Evolutionary conservation across 169 alveolate species (phyloP), one percentile per base, ranked within the genome.

Genomic region (Plasmodium gonderi): DNA sequence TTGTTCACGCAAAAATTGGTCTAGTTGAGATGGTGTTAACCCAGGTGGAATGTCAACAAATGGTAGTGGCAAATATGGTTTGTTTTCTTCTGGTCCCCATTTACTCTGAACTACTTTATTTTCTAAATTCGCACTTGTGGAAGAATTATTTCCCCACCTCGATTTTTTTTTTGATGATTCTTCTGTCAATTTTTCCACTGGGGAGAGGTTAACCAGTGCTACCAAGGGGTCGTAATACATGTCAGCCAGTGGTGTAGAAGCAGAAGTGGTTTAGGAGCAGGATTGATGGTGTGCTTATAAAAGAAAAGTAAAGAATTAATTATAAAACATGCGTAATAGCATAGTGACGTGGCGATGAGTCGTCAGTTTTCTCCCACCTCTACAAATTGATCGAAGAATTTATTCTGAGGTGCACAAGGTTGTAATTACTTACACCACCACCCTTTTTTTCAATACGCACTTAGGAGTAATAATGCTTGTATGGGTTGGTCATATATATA

Each of bases 1-100:
- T 91, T 97, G 99, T 79, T 97, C 99, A n/a, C 98, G 68, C 44
- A 97, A 90, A 78, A 97, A 97, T 77, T 97, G 99, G 95, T 97
- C 98, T 68, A 97, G 91, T 68, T 97, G 98, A 4, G 96, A 68
- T 0, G 97, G 96, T 12, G 97, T 96, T 91, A 97, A 80, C 47
- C 99, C 99, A 2, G 97, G 96, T 20, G 99, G 99, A 20, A 97
- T 94, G 81, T 97, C 99, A 11, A 97, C 97, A 87, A 92, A 97
- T 1, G 98, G 98, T 1, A 98, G 98, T 26, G 99, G 99, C 11
- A 97, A 72, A 79, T 80, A 97, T 20, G 98, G 98, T 78, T 95
- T 96, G 69, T 96, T 96, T 44, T 95, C 96, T 90, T 95, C 97
- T 26, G 94, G 65, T 2, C 97, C 97, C 97, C 97, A 95, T 36